Percentiles rank a stretch among this genome's conserved stretches.
Evolutionary conservation across 352 stramenopile genomes (phyloP).

Genomic region (Phytophthora agathidicida): DNA sequence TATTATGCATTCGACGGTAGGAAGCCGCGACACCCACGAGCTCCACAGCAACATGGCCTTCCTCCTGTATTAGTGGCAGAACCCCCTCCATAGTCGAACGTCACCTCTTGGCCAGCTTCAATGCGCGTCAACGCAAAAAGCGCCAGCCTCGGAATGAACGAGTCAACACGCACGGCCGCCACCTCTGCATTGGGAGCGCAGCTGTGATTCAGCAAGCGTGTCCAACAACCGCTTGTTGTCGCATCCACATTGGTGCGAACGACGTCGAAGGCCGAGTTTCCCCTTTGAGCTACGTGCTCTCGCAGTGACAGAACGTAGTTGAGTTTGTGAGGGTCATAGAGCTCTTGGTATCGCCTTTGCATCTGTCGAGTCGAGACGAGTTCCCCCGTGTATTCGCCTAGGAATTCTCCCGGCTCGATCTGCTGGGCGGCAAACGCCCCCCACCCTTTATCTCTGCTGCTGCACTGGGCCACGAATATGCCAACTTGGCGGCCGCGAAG

Average conservation of each 20-base stretch:
- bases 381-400: conserved; percentile 71
- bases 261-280: conserved; percentile 13
- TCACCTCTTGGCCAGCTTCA: conserved; percentile 49
- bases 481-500: conserved; percentile 30
- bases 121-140: conserved; percentile 50
- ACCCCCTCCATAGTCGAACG: conserved; percentile 60
- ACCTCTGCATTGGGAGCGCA: conserved; percentile 59
- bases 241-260: conserved; percentile 75
- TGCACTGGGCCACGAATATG: conserved; percentile 35
- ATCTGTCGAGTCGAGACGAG: conserved; percentile 59
- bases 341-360: conserved; percentile 36
- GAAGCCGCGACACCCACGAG: conserved; percentile 35
- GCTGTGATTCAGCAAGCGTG: conserved; percentile 81
- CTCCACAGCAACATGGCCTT: conserved; percentile 34
- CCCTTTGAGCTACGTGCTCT: conserved; percentile 33
- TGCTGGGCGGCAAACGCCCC: conserved; percentile 37
- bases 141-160: conserved; percentile 63
- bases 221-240: conserved; percentile 46
- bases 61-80: neutral
- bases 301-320: conserved; percentile 72
- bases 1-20: conserved; percentile 37
- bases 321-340: conserved; percentile 25
- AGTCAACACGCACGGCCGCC: conserved; percentile 59
- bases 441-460: conserved; percentile 56
- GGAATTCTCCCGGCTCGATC: conserved; percentile 41